These are phyloP conservation scores for Haplosporangium gracile DNA, from an alignment of 192 early-diverging fungal species.

Conservation along the genomic window DNA sequence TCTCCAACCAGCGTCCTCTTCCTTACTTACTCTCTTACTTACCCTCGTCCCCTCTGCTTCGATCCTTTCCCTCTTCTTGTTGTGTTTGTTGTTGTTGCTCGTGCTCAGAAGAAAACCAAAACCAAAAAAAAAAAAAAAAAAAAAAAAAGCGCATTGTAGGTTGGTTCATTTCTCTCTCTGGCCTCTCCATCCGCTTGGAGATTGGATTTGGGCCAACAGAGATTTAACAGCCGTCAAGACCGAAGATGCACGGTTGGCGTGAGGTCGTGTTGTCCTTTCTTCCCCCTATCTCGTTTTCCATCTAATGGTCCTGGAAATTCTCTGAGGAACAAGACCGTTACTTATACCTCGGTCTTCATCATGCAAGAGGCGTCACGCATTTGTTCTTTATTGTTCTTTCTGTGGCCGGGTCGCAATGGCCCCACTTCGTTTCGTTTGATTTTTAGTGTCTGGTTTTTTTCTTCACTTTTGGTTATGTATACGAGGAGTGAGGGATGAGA, in stretches of 20 bases:
- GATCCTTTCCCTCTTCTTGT: background rate
- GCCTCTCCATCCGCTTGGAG: background rate
- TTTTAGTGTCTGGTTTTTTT: background rate
- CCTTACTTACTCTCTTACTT: background rate
- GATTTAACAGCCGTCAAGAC: background rate
- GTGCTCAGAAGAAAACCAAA: background rate
- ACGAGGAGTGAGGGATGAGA: background rate
- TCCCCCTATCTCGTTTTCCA: background rate
- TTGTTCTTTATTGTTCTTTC: background rate
- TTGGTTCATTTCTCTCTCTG: background rate
- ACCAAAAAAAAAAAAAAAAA: background rate
- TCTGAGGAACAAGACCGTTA: background rate
- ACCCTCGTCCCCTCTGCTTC: too few relatives aligned
- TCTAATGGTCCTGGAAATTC: background rate
- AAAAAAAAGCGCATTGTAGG: background rate
- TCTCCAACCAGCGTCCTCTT: background rate
- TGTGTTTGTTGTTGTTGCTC: background rate
- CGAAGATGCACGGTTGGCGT: background rate
- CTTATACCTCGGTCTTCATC: background rate
- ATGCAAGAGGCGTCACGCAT: background rate
- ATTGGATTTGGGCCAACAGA: background rate
- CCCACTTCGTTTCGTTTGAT: too few relatives aligned
- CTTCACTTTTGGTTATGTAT: background rate
- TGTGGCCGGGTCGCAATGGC: background rate
- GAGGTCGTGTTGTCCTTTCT: background rate